Conservation (phyloP, 148 eudicot species). For the Polygonum aviculare region DNA sequence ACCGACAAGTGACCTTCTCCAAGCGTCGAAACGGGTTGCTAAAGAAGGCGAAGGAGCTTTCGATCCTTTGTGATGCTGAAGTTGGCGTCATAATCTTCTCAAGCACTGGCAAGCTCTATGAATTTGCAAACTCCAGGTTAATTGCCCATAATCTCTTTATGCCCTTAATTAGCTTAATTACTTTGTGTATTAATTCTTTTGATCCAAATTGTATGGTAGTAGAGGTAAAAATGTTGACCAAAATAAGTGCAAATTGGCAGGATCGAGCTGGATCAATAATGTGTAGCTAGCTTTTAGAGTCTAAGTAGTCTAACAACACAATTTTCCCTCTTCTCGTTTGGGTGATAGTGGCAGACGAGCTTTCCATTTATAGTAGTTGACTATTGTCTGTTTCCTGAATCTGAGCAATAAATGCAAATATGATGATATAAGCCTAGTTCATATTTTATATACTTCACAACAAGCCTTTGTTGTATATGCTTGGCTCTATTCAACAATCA, state of each 20-base stretch:
- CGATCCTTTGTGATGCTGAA: too few relatives aligned
- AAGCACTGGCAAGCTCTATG: too few relatives aligned
- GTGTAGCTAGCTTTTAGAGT: background rate
- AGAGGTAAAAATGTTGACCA: background rate
- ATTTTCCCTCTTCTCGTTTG: background rate
- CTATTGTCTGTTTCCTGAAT: background rate
- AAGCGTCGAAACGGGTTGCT: too few relatives aligned
- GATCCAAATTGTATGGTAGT: background rate
- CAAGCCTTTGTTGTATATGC: background rate
- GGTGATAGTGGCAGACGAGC: background rate
- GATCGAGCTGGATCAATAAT: background rate
- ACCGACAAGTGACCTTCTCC: too few relatives aligned
- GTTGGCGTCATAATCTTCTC: too few relatives aligned
- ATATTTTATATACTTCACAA: background rate
- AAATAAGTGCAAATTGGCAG: background rate
- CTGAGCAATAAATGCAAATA: background rate
- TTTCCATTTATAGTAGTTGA: background rate
- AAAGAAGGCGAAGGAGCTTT: too few relatives aligned
- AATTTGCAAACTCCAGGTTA: background rate
- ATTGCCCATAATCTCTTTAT: background rate
- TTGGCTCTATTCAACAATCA: background rate
- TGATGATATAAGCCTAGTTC: background rate
- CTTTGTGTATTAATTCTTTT: background rate
- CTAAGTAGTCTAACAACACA: background rate
- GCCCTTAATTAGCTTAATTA: too few relatives aligned